These are phyloP conservation scores for Stachybotrys chlorohalonatus DNA, from an alignment of 2,329 filamentous ascomycete genomes.

Conservation along the genomic window DNA sequence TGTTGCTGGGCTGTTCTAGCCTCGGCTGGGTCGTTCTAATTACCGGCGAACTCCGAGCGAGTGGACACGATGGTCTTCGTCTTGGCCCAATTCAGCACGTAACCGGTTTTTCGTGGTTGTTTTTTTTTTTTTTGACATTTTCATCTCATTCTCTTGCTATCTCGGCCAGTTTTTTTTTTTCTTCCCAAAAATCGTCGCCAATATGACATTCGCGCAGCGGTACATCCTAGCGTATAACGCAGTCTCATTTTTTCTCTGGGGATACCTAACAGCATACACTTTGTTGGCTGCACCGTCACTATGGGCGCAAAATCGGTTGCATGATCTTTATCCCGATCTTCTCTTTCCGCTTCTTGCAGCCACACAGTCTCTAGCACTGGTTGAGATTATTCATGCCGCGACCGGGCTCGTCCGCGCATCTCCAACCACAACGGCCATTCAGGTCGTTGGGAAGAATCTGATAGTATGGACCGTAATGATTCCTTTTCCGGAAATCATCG, in stretches of 20 bases:
- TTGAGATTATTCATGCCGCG: conserved; percentile 3
- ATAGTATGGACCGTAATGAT: conserved; percentile 5
- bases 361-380: conserved; percentile 1
- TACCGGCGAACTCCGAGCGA: too few species aligned
- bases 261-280: background rate
- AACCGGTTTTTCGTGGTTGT: too few species aligned
- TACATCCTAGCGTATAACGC: conserved; percentile 2
- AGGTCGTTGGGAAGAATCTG: conserved; percentile 4
- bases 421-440: conserved; percentile 3
- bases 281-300: background rate
- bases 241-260: background rate
- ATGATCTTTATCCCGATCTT: conserved; percentile 1
- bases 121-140: too few species aligned
- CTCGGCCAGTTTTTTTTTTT: too few species aligned
- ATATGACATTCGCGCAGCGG: background rate
- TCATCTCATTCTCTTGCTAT: too few species aligned
- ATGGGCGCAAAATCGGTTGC: background rate
- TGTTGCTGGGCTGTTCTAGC: too few species aligned
- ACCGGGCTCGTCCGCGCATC: conserved; percentile 2
- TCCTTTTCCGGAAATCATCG: conserved; percentile 2
- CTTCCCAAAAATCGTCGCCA: background rate
- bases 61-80: too few species aligned
- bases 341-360: conserved; percentile 1
- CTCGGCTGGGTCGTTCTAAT: too few species aligned
- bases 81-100: too few species aligned